Evolutionary conservation across 106 monocot genomes (phyloP).

Genomic region (Dendrobium nobile): DNA sequence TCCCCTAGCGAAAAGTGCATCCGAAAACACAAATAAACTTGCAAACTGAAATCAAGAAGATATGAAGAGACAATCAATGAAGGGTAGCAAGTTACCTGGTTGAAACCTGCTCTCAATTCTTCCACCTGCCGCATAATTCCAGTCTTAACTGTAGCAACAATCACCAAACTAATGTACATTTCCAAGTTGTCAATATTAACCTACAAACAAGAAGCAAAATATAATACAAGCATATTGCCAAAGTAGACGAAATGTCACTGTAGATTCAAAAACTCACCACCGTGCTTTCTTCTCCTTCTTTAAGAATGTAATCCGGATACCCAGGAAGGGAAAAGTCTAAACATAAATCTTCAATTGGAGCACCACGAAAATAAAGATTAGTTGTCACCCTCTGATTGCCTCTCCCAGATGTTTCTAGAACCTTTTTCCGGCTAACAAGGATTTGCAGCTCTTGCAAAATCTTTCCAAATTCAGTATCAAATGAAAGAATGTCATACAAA

Average conservation of each 20-base stretch:
- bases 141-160: slow-evolving; percentile 77
- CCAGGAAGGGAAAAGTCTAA: slow-evolving; percentile 95
- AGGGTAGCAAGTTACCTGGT: slow-evolving; percentile 53
- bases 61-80: background rate
- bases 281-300: slow-evolving; percentile 54
- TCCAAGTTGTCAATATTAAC: slow-evolving; percentile 86
- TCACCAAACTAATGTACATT: slow-evolving; percentile 82
- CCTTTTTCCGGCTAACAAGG: slow-evolving; percentile 58
- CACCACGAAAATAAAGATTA: slow-evolving; percentile 67
- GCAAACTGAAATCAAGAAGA: background rate
- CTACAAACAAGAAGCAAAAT: slow-evolving; percentile 20
- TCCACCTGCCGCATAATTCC: slow-evolving; percentile 88
- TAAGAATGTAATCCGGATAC: slow-evolving; percentile 80
- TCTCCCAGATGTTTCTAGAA: slow-evolving; percentile 34
- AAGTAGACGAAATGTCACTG: background rate
- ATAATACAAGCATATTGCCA: background rate
- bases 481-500: slow-evolving; percentile 82
- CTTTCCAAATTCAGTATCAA: slow-evolving; percentile 90
- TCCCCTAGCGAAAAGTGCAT: background rate
- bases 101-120: slow-evolving; percentile 87
- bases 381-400: slow-evolving; percentile 27
- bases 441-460: slow-evolving; percentile 84
- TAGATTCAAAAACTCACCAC: slow-evolving; percentile 20
- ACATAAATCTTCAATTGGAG: slow-evolving; percentile 68
- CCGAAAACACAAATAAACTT: background rate